Percentiles rank a stretch among this genome's conserved stretches.
Evolutionary conservation across 169 alveolate species (phyloP).

Genomic region (Plasmodium gonderi): DNA sequence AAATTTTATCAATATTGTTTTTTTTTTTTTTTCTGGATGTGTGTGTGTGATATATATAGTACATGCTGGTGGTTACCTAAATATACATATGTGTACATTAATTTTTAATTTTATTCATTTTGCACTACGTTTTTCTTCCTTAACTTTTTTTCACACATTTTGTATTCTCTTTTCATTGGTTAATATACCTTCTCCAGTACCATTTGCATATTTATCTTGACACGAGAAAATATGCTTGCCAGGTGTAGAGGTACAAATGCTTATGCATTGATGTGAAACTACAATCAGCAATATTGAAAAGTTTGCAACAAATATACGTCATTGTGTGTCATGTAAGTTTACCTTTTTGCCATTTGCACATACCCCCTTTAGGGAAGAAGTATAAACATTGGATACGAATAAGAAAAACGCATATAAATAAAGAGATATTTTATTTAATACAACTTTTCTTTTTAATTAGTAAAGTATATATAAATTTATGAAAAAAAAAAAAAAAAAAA

Average conservation of each 20-base stretch:
- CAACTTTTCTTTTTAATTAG: neutral
- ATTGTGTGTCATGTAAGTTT: neutral
- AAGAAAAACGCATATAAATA: neutral
- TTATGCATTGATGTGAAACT: neutral
- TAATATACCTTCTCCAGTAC: no score
- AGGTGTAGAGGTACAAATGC: neutral
- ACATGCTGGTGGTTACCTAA: no score
- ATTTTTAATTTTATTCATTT: no score
- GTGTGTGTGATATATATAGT: no score
- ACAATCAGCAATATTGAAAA: no score
- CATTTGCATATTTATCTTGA: no score
- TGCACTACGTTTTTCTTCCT: no score
- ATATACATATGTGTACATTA: no score
- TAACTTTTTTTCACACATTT: no score
- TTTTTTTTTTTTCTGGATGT: no score
- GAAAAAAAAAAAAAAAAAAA: neutral
- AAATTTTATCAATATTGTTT: no score
- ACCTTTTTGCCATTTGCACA: neutral
- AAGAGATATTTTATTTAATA: neutral
- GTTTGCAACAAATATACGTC: neutral
- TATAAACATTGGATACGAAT: neutral
- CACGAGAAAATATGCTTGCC: neutral
- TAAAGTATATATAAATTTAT: neutral
- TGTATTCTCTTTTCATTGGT: no score
- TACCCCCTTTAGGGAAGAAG: neutral